phyloP scores from a whole-genome alignment of 805 yeast genomes.

The Hanseniaspora meyeri region DNA sequence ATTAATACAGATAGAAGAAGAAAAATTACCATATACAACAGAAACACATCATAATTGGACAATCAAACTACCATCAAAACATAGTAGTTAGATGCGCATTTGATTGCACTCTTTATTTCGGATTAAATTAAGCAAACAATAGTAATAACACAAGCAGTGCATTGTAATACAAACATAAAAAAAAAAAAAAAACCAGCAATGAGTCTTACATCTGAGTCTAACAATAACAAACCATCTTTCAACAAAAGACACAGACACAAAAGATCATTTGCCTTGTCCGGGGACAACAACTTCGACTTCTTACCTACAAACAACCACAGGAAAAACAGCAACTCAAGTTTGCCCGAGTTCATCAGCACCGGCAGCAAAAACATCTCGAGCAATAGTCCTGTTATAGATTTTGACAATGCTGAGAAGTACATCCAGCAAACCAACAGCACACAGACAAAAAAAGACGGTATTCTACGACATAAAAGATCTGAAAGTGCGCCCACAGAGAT shows the following conservation, averaged over 20 bases:
- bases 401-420: conserved; percentile 29
- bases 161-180: not conserved
- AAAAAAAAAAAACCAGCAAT: not conserved
- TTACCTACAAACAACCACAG: conserved; percentile 15
- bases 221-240: conserved; percentile 24
- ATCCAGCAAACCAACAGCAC: not conserved
- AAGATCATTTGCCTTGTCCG: conserved; percentile 79
- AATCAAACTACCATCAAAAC: too few species aligned
- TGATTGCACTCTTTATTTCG: too few species aligned
- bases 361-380: not conserved
- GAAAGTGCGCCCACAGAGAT: conserved; percentile 47
- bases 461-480: conserved; percentile 35
- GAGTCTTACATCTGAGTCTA: not conserved
- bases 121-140: too few species aligned
- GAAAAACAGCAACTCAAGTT: conserved; percentile 2
- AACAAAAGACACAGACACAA: conserved; percentile 60
- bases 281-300: conserved; percentile 54
- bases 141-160: too few species aligned
- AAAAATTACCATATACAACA: too few species aligned
- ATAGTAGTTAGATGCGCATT: too few species aligned
- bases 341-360: not conserved
- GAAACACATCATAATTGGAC: too few species aligned
- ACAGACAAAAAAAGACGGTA: conserved; percentile 5
- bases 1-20: too few species aligned
- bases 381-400: conserved; percentile 37